A percentile compares a stretch with the other conserved stretches of the same genome.
Evolutionary conservation across 495 filamentous ascomycete species (phyloP).

Genomic region (Cercophora scortea): DNA sequence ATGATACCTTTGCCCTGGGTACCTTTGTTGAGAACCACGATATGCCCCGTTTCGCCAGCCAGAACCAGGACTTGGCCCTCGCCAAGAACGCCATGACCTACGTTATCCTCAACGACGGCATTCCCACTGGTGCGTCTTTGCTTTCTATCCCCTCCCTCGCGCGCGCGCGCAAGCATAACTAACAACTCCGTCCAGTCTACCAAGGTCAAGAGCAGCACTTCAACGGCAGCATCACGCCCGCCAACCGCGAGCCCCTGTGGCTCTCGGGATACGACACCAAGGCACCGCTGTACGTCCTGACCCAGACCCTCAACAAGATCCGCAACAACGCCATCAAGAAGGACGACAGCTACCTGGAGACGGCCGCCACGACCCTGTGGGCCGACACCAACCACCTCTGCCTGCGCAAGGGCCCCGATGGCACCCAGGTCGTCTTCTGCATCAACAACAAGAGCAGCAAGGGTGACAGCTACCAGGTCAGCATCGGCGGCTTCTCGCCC

Average conservation of each 20-base stretch:
- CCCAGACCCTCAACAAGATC: slow-evolving; percentile 45
- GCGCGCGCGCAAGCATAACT: not conserved
- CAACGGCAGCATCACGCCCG: slow-evolving; percentile 43
- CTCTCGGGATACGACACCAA: slow-evolving; percentile 41
- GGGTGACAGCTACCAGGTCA: slow-evolving; percentile 15
- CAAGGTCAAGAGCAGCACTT: slow-evolving; percentile 64
- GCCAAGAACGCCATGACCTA: slow-evolving; percentile 62
- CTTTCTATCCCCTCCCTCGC: not conserved
- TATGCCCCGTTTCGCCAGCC: slow-evolving; percentile 51
- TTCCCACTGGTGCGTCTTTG: slow-evolving; percentile 5
- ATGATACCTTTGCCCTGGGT: slow-evolving; percentile 25
- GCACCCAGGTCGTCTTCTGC: slow-evolving; percentile 34
- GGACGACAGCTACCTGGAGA: slow-evolving; percentile 41
- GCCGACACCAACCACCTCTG: slow-evolving; percentile 49
- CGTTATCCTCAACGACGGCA: slow-evolving; percentile 18
- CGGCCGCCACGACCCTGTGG: slow-evolving; percentile 46
- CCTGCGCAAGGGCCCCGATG: slow-evolving; percentile 57
- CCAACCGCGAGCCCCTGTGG: slow-evolving; percentile 66
- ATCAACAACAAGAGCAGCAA: slow-evolving; percentile 24
- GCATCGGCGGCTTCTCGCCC: slow-evolving; percentile 18
- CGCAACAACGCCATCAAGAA: slow-evolving; percentile 49
- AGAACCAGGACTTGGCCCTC: slow-evolving; percentile 42
- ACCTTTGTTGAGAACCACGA: slow-evolving; percentile 72
- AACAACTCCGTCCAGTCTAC: not conserved
- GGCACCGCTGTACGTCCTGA: slow-evolving; percentile 47